A percentile compares a stretch with the other conserved stretches of the same genome.
phyloP scores from a whole-genome alignment of 495 filamentous ascomycete genomes.

The Oidiodendron maius region DNA sequence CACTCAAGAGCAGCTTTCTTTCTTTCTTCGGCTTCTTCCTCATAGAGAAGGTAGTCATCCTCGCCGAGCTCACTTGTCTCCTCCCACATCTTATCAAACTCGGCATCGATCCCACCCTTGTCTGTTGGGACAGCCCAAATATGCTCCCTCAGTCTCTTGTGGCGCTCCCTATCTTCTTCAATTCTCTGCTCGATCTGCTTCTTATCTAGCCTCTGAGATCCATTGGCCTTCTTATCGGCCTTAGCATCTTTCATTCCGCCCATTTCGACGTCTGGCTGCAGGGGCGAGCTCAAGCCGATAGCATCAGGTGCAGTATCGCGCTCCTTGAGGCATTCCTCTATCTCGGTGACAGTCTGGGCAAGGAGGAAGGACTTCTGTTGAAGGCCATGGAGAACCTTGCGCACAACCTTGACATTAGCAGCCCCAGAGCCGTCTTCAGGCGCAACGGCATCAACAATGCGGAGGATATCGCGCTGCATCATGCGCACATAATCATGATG shows the following conservation, averaged over 20 bases:
- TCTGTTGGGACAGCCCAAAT: slow-evolving; percentile 73
- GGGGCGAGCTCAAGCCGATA: slow-evolving; percentile 14
- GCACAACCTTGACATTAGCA: slow-evolving; percentile 89
- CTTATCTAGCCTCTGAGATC: slow-evolving; percentile 60
- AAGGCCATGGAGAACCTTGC: slow-evolving; percentile 67
- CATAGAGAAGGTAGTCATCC: slow-evolving; percentile 68
- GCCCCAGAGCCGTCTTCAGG: slow-evolving; percentile 85
- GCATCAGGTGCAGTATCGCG: slow-evolving; percentile 31
- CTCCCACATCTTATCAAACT: slow-evolving; percentile 70
- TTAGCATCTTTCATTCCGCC: slow-evolving; percentile 19
- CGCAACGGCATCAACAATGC: slow-evolving; percentile 83
- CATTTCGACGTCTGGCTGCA: slow-evolving; percentile 28
- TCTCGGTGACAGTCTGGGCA: slow-evolving; percentile 63
- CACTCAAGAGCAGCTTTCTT: slow-evolving; percentile 8
- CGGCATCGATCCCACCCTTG: slow-evolving; percentile 37
- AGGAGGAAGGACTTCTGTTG: slow-evolving; percentile 62
- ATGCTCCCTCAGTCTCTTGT: slow-evolving; percentile 81
- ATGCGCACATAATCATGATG: slow-evolving; percentile 76
- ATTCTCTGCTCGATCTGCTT: slow-evolving; percentile 90
- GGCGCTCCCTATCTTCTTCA: slow-evolving; percentile 92
- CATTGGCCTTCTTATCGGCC: slow-evolving; percentile 21
- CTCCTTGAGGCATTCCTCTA: slow-evolving; percentile 72
- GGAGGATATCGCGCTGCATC: slow-evolving; percentile 88
- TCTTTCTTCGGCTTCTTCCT: slow-evolving; percentile 69
- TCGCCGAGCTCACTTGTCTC: slow-evolving; percentile 76